phyloP scores from a whole-genome alignment of 1,284 basidiomycete genomes.

The Ustilago cynodontis region DNA sequence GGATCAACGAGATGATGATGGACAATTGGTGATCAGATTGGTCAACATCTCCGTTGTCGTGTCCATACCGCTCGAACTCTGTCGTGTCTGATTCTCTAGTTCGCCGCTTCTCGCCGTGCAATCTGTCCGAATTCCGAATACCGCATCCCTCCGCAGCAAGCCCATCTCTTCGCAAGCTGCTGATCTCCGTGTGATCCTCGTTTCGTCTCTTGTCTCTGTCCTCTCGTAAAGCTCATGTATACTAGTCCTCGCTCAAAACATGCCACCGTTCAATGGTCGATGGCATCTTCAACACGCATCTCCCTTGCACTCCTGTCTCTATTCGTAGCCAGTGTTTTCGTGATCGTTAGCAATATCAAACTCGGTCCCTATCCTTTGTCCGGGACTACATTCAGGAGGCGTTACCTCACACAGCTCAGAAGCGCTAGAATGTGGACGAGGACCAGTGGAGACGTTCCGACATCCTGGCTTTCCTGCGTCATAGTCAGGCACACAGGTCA shows the following conservation, averaged over 20 bases:
- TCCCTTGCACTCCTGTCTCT: constrained; percentile 2
- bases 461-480: neutral
- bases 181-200: neutral
- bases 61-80: neutral
- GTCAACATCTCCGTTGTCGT: neutral
- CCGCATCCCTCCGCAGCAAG: neutral
- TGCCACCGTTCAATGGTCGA: neutral
- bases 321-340: neutral
- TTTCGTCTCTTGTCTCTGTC: neutral
- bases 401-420: neutral
- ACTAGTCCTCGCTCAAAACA: constrained; percentile 10
- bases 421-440: too few relatives aligned
- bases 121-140: neutral
- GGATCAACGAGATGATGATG: constrained; percentile 54
- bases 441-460: neutral
- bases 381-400: neutral
- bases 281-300: constrained; percentile 1
- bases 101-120: neutral
- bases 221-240: constrained; percentile 9
- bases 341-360: constrained; percentile 1
- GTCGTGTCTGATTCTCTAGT: neutral
- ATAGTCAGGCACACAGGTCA: neutral
- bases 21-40: constrained; percentile 38
- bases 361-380: neutral
- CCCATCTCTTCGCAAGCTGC: neutral